phyloP scores from a whole-genome alignment of 805 yeast genomes.

The Komagataella kurtzmanii region DNA sequence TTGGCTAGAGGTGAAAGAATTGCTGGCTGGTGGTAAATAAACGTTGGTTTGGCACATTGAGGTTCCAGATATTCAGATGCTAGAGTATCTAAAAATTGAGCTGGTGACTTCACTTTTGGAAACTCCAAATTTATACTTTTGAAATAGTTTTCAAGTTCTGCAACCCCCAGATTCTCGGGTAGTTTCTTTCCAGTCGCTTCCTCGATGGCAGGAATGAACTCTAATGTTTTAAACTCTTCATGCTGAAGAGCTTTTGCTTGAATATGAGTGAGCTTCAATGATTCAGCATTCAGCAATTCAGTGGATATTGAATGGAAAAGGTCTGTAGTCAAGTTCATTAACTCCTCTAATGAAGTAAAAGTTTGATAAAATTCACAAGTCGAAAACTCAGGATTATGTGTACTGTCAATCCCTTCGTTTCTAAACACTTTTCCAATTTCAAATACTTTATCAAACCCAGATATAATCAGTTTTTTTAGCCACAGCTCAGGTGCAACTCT shows the following conservation, averaged over 20 bases:
- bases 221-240: constrained; percentile 28
- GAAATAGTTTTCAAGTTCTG: constrained; percentile 27
- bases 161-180: constrained; percentile 30
- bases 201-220: constrained; percentile 58
- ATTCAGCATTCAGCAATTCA: constrained; percentile 11
- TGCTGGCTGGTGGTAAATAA: constrained; percentile 76
- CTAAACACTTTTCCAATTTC: constrained; percentile 81
- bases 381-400: constrained; percentile 92
- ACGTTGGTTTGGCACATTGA: constrained; percentile 47
- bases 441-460: constrained; percentile 78
- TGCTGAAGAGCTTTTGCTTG: constrained; percentile 1
- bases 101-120: constrained; percentile 31
- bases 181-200: constrained; percentile 30
- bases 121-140: constrained; percentile 17
- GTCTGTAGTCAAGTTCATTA: constrained; percentile 51
- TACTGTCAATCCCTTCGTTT: constrained; percentile 85
- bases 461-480: constrained; percentile 71
- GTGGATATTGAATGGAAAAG: constrained; percentile 30
- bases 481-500: constrained; percentile 94
- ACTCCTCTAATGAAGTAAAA: constrained; percentile 49
- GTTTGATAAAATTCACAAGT: constrained; percentile 81
- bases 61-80: constrained; percentile 56
- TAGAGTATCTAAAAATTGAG: constrained; percentile 51
- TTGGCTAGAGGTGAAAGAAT: constrained; percentile 83
- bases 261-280: neutral